phyloP scores from a whole-genome alignment of 495 filamentous ascomycete genomes.

The Hypoxylon rickii region DNA sequence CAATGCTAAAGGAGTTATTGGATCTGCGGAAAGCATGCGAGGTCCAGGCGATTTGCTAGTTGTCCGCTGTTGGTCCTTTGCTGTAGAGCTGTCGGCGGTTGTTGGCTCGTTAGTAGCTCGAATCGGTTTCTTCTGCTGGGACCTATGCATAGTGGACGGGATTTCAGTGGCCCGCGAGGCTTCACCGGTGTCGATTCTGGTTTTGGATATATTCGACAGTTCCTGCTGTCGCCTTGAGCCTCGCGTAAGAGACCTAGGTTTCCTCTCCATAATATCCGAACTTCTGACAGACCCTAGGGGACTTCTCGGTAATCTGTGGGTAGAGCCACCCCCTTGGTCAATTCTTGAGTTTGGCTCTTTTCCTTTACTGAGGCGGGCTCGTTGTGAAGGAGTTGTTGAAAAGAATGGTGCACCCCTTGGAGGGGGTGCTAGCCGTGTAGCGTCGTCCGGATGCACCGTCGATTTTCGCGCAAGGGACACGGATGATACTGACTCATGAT shows the following conservation, averaged over 20 bases:
- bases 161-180: slow-evolving; percentile 4
- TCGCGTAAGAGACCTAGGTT: background rate
- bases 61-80: background rate
- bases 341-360: slow-evolving; percentile 8
- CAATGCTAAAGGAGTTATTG: slow-evolving; percentile 4
- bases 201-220: background rate
- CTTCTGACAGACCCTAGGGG: slow-evolving; percentile 7
- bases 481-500: slow-evolving; percentile 38
- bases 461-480: slow-evolving; percentile 12
- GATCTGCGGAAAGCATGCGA: slow-evolving; percentile 6
- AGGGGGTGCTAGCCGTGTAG: slow-evolving; percentile 22
- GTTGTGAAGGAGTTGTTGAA: slow-evolving; percentile 21
- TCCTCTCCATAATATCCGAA: background rate
- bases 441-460: background rate
- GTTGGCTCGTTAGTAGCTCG: background rate
- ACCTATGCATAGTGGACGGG: too few relatives aligned
- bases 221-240: background rate
- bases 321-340: background rate
- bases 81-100: background rate
- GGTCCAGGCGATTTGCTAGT: background rate
- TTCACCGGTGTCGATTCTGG: background rate
- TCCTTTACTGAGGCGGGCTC: slow-evolving; percentile 11
- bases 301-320: slow-evolving; percentile 5
- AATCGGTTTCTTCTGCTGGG: slow-evolving; percentile 1
- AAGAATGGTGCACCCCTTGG: slow-evolving; percentile 14